Evolutionary conservation across 768 basidiomycete species (phyloP).

Genomic region (Boletus sp.): DNA sequence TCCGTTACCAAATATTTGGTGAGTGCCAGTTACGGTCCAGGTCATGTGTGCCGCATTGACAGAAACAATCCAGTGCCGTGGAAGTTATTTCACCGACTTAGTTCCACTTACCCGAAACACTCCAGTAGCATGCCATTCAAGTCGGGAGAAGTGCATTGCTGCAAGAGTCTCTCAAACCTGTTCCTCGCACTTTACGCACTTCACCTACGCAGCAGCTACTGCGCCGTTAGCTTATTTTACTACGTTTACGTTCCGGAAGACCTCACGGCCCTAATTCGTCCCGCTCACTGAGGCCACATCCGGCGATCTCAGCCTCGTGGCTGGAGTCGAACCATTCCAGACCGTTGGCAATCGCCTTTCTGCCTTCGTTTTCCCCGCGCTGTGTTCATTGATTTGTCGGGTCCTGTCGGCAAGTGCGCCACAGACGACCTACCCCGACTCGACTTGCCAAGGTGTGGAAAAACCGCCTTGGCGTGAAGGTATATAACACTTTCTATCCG

Average conservation of each 20-base stretch:
- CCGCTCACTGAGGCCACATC: background rate
- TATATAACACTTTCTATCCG: constrained; percentile 6
- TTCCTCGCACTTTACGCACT: constrained; percentile 2
- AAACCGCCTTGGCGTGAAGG: constrained; percentile 6
- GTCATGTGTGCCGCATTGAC: background rate
- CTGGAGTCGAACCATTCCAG: background rate
- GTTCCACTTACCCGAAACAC: constrained; percentile 2
- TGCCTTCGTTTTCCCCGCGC: constrained; percentile 5
- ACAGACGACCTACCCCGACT: constrained; percentile 1
- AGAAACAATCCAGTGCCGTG: constrained; percentile 12
- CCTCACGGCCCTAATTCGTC: background rate
- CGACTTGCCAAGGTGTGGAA: background rate
- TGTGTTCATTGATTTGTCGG: constrained; percentile 6
- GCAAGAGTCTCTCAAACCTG: background rate
- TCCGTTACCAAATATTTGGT: constrained; percentile 8
- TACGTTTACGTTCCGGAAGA: constrained; percentile 19
- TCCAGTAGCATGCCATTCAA: constrained; percentile 5
- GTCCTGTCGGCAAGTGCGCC: constrained; percentile 4
- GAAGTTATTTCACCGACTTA: constrained; percentile 4
- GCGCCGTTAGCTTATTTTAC: background rate
- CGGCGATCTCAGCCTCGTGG: constrained; percentile 17
- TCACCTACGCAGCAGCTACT: background rate
- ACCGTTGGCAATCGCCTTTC: background rate
- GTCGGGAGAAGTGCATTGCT: constrained; percentile 4
- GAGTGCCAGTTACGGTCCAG: background rate